These are phyloP conservation scores for Nannizziopsis barbatae DNA, from an alignment of 2,329 filamentous ascomycete species.

Conservation along the genomic window DNA sequence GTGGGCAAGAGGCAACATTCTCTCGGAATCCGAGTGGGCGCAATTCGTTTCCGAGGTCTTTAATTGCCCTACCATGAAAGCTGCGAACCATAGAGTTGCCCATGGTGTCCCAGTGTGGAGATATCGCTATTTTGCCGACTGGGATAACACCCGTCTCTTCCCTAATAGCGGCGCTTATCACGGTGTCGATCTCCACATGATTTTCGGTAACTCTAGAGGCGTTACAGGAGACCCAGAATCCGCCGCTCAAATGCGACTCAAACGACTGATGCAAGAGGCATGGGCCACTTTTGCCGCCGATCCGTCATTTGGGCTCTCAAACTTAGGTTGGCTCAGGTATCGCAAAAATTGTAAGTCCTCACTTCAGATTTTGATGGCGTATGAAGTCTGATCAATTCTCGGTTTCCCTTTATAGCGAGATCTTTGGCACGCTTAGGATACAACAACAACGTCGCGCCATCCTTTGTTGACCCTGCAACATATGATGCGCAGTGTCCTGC, in stretches of 20 bases:
- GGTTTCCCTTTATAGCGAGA: background rate
- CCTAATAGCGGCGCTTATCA: constrained; percentile 41
- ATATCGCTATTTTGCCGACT: constrained; percentile 42
- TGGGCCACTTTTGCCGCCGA: constrained; percentile 35
- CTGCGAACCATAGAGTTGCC: constrained; percentile 27
- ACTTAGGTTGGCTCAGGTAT: constrained; percentile 13
- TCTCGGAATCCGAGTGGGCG: constrained; percentile 30
- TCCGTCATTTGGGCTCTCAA: constrained; percentile 24
- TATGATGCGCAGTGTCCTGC: constrained; percentile 6
- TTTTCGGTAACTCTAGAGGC: constrained; percentile 35
- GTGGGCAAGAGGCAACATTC: constrained; percentile 30
- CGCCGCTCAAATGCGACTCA: constrained; percentile 25
- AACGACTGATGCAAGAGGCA: constrained; percentile 31
- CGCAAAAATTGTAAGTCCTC: constrained; percentile 8
- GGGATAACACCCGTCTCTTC: constrained; percentile 40
- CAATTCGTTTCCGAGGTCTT: constrained; percentile 38
- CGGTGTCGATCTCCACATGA: constrained; percentile 39
- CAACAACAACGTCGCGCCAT: constrained; percentile 5
- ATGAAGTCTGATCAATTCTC: background rate
- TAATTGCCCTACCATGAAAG: constrained; percentile 36
- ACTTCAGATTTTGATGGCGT: background rate
- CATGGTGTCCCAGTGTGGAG: constrained; percentile 35
- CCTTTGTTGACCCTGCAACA: constrained; percentile 1
- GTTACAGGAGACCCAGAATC: constrained; percentile 31
- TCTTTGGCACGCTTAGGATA: constrained; percentile 2